Percentiles rank a stretch among this genome's conserved stretches.
phyloP scores from a whole-genome alignment of 257 asterid species.

The Misopates orontium region DNA sequence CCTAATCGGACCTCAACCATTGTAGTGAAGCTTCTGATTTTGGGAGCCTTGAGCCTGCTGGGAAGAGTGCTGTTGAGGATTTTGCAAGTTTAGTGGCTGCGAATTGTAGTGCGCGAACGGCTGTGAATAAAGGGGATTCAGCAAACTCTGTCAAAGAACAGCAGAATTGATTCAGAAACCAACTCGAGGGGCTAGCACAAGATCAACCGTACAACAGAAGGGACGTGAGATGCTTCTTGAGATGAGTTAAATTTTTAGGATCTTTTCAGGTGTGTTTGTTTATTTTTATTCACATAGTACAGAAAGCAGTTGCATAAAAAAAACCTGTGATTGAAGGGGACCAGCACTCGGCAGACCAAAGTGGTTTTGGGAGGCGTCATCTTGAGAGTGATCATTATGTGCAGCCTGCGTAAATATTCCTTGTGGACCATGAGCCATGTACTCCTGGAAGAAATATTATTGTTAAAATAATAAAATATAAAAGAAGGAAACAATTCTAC shows the following conservation, averaged over 20 bases:
- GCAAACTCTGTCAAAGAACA: constrained; percentile 51
- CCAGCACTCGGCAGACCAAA: constrained; percentile 59
- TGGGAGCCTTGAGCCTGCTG: constrained; percentile 77
- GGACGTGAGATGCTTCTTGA: background rate
- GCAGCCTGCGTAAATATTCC: constrained; percentile 92
- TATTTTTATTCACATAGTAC: background rate
- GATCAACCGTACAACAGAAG: background rate
- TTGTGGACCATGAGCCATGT: constrained; percentile 88
- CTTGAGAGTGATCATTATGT: constrained; percentile 79
- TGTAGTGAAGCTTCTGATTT: constrained; percentile 76
- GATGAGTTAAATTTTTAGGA: background rate
- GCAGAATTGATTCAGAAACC: constrained; percentile 9
- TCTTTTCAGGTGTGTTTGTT: background rate
- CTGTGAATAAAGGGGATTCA: constrained; percentile 82
- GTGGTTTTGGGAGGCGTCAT: constrained; percentile 79
- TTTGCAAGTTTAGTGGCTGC: constrained; percentile 62
- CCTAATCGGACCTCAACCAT: constrained; percentile 45
- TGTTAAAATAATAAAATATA: constrained; percentile 15
- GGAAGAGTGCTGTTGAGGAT: constrained; percentile 64
- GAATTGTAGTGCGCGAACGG: constrained; percentile 77
- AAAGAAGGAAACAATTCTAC: background rate
- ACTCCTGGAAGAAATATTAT: constrained; percentile 57
- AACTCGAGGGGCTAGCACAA: constrained; percentile 10
- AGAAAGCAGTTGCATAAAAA: background rate
- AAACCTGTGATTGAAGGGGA: constrained; percentile 87